Evolutionary conservation across 2,329 filamentous ascomycete genomes (phyloP).

Genomic region (Arthrobotrys pseudoclavata): DNA sequence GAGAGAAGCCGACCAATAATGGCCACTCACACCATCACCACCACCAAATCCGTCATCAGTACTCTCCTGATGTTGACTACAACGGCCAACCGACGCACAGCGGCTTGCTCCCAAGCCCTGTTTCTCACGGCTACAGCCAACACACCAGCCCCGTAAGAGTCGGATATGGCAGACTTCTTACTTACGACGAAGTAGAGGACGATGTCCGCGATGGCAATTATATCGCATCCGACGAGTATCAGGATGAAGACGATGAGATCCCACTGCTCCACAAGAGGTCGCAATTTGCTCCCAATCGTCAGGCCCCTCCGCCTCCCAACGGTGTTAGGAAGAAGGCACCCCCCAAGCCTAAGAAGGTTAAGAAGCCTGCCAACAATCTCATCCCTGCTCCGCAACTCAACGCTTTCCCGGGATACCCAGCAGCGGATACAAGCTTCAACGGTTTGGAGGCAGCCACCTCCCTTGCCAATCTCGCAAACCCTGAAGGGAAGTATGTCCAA

Average conservation of each 20-base stretch:
- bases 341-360: constrained; percentile 70
- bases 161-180: constrained; percentile 74
- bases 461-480: constrained; percentile 55
- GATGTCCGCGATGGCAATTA: constrained; percentile 66
- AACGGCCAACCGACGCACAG: constrained; percentile 70
- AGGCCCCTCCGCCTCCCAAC: constrained; percentile 66
- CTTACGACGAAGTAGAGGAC: constrained; percentile 73
- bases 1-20: constrained; percentile 70
- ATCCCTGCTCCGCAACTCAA: constrained; percentile 59
- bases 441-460: constrained; percentile 56
- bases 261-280: constrained; percentile 68
- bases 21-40: constrained; percentile 29
- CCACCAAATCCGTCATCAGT: constrained; percentile 47
- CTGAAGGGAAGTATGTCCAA: constrained; percentile 53
- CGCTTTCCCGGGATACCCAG: constrained; percentile 55
- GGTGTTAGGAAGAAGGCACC: constrained; percentile 55
- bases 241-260: constrained; percentile 69
- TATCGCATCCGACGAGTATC: constrained; percentile 59
- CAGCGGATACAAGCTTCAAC: constrained; percentile 53
- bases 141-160: constrained; percentile 71
- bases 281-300: constrained; percentile 67
- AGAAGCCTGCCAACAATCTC: constrained; percentile 64
- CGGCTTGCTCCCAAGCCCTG: constrained; percentile 41
- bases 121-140: constrained; percentile 64
- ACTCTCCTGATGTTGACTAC: constrained; percentile 80